These are phyloP conservation scores for Oidiodendron maius DNA, from an alignment of 495 filamentous ascomycete species.

Conservation along the genomic window DNA sequence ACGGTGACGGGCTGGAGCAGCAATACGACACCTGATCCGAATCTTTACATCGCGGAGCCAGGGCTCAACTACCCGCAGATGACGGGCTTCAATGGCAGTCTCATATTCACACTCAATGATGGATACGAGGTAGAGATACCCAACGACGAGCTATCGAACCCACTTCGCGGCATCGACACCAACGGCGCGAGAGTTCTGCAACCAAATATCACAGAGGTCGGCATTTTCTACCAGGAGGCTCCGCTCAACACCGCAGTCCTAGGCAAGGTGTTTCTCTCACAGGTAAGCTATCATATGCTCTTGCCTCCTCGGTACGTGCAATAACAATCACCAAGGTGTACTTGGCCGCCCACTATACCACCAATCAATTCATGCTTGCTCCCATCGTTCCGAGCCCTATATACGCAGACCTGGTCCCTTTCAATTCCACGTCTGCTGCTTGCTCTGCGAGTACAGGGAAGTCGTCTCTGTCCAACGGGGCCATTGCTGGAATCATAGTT, in stretches of 20 bases:
- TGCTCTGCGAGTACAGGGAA: no score
- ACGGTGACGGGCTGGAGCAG: not conserved
- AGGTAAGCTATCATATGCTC: not conserved
- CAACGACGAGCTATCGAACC: not conserved
- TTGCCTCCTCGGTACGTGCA: not conserved
- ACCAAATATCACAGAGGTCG: not conserved
- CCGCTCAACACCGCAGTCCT: constrained; percentile 1
- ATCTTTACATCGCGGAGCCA: constrained; percentile 1
- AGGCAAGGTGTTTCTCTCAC: constrained; percentile 5
- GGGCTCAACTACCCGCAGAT: not conserved
- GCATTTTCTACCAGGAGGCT: not conserved
- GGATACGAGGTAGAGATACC: constrained; percentile 7
- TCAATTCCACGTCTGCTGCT: no score
- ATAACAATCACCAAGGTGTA: not conserved
- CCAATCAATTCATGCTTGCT: constrained; percentile 1
- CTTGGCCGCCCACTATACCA: not conserved
- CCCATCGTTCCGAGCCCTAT: no score
- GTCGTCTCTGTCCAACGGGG: no score
- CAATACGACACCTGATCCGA: not conserved
- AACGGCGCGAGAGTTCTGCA: constrained; percentile 1
- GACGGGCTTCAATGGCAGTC: not conserved
- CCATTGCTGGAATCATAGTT: no score
- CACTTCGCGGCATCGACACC: constrained; percentile 1
- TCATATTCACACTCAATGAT: not conserved
- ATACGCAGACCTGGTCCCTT: no score